These are phyloP conservation scores for Juglanconis juglandina DNA, from an alignment of 2,329 filamentous ascomycete genomes.

Conservation along the genomic window DNA sequence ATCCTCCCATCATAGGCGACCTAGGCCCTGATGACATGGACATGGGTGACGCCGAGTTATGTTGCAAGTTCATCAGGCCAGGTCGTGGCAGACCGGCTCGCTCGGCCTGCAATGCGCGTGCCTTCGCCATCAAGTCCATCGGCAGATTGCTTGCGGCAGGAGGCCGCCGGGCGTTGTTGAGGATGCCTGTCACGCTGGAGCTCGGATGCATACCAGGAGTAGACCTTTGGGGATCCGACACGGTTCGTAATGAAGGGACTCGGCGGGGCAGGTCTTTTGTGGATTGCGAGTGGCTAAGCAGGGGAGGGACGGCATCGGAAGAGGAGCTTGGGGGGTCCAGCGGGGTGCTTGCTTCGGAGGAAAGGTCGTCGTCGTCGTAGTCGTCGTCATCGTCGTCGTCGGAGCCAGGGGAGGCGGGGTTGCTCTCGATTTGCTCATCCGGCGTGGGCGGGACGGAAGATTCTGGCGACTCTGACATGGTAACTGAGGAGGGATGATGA, in stretches of 20 bases:
- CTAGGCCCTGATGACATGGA: constrained; percentile 25
- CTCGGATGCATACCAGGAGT: constrained; percentile 65
- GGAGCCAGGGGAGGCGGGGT: constrained; percentile 42
- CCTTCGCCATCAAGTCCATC: constrained; percentile 39
- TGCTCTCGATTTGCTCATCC: constrained; percentile 40
- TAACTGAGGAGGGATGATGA: not conserved
- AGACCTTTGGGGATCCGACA: constrained; percentile 52
- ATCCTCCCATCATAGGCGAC: constrained; percentile 24
- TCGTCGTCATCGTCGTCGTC: constrained; percentile 27
- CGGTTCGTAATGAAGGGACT: constrained; percentile 56
- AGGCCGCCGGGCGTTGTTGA: constrained; percentile 63
- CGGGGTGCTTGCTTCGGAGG: constrained; percentile 47
- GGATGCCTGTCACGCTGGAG: constrained; percentile 78
- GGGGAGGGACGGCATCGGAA: constrained; percentile 24
- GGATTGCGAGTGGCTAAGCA: constrained; percentile 5
- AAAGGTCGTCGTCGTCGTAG: constrained; percentile 31
- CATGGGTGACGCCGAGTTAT: constrained; percentile 25
- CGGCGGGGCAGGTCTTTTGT: constrained; percentile 41
- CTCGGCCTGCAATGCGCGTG: constrained; percentile 33
- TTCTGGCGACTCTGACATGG: constrained; percentile 29
- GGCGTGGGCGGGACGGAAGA: constrained; percentile 41
- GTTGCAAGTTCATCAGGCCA: constrained; percentile 1
- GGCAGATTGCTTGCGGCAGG: constrained; percentile 37
- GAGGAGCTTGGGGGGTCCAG: constrained; percentile 36
- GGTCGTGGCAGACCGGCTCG: constrained; percentile 28